Evolutionary conservation across 148 eudicot species (phyloP), one percentile per base, ranked within the genome.

Genomic region (Polygonum maritimum): DNA sequence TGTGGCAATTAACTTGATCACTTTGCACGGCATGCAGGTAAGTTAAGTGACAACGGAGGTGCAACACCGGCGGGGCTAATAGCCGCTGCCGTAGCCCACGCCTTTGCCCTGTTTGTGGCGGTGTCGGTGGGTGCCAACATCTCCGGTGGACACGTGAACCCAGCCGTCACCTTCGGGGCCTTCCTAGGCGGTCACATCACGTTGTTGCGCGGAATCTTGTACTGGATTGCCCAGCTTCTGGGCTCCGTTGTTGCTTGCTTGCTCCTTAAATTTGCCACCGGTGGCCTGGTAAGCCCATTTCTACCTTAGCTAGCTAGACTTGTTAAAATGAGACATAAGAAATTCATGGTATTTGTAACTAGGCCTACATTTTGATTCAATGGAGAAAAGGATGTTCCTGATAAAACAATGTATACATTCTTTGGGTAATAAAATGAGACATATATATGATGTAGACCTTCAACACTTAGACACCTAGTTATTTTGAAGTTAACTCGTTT

Each of bases 121-220:
- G 77, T 80, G 16, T 13, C 82, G 7, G 19, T 80, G 22, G 58
- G 73, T 0, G 79, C 79, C 3, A 80, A 80, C 73, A 80, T 71
- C 13, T 80, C 82, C 48, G 76, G 76, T 6, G 82, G 82, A 4
- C 82, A 80, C 21, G 82, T 80, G 7, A 79, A 79, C 70, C 81
- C 78, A 3, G 75, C 81, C 3, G 81, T 79, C 39, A 79, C 81
- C 4, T 76, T 80, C 38, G 82, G 82, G 7, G 82, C 82, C 7
- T 71, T 71, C 51, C 6, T 80, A 15, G 82, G 82, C 0, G 82
- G 82, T 13, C 76, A 80, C 51, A 80, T 80, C 58, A 80, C 79
- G 5, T 4, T 80, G 57, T n/a, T 80, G 7, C 71, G 82, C 2
- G 76, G 58, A 9, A 48, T 80, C 33, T 48, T 76, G 44, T 80